Evolutionary conservation across 192 early-diverging fungal species (phyloP).

Genomic region (Podila verticillata): DNA sequence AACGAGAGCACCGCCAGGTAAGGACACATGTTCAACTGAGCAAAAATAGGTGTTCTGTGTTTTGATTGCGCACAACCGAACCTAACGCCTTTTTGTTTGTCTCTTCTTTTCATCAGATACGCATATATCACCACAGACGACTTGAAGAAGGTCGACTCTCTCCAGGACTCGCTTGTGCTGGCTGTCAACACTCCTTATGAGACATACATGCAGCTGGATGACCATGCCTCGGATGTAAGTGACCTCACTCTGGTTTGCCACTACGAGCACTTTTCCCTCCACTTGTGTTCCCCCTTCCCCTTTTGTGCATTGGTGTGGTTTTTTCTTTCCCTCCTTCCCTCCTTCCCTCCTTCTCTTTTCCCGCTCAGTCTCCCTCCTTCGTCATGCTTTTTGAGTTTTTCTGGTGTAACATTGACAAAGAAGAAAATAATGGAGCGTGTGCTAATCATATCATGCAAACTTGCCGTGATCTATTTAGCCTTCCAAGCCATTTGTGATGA

Average conservation of each 20-base stretch:
- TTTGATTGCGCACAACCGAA: neutral
- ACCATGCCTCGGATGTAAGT: conserved; percentile 31
- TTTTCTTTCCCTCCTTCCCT: neutral
- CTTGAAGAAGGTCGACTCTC: conserved; percentile 42
- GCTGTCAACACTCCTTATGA: conserved; percentile 43
- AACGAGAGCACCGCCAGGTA: conserved; percentile 46
- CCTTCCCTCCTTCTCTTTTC: neutral
- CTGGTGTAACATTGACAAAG: conserved; percentile 1
- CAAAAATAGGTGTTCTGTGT: neutral
- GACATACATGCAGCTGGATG: conserved; percentile 42
- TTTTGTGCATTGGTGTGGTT: neutral
- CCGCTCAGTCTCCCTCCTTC: neutral
- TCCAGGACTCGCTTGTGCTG: conserved; percentile 42
- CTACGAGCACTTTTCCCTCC: no score
- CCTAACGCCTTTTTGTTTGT: neutral
- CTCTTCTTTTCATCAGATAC: conserved; percentile 8
- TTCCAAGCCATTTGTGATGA: conserved; percentile 46
- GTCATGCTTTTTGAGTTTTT: neutral
- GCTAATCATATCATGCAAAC: neutral
- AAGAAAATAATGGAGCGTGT: neutral
- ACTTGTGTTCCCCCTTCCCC: no score
- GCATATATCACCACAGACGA: conserved; percentile 45
- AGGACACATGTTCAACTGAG: neutral
- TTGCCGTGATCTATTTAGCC: conserved; percentile 8
- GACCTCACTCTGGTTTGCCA: neutral